phyloP scores from a whole-genome alignment of 768 basidiomycete species.

The Erythrobasidium yunnanense region DNA sequence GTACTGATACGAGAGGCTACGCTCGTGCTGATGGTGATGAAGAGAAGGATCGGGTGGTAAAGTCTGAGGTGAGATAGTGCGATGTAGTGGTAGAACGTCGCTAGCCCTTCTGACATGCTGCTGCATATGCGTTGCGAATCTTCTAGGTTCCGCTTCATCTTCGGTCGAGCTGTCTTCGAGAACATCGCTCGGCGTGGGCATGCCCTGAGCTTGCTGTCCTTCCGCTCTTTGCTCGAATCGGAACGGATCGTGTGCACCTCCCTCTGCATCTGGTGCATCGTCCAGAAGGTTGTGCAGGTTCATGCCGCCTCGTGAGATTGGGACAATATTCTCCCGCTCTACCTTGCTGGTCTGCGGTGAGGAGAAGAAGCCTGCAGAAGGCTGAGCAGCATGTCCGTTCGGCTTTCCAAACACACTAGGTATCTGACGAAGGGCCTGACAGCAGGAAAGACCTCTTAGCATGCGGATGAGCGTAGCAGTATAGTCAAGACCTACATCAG shows the following conservation, averaged over 20 bases:
- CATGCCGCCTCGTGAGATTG: conserved; percentile 27
- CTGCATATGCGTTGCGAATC: not conserved
- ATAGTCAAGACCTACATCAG: too few relatives aligned
- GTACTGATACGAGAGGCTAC: not conserved
- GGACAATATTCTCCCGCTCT: conserved; percentile 11
- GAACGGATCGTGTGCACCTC: not conserved
- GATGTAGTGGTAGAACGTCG: not conserved
- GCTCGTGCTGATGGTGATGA: not conserved
- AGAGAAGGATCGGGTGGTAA: not conserved
- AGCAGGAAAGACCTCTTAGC: not conserved
- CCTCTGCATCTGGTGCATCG: conserved; percentile 25
- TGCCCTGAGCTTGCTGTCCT: not conserved
- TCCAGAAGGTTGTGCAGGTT: conserved; percentile 36
- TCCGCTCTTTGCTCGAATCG: not conserved
- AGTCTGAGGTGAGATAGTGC: not conserved
- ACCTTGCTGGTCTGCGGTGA: conserved; percentile 21
- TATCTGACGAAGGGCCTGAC: not conserved
- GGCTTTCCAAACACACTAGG: conserved; percentile 17
- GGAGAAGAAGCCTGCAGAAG: conserved; percentile 10
- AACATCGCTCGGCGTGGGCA: too few relatives aligned
- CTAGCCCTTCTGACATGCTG: not conserved
- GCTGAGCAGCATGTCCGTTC: not conserved
- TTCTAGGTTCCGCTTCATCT: conserved; percentile 20
- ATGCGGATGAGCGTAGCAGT: not conserved
- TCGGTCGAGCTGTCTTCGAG: conserved; percentile 25